Conservation (phyloP, 2,329 filamentous ascomycete species). For the Fusarium piperis region DNA sequence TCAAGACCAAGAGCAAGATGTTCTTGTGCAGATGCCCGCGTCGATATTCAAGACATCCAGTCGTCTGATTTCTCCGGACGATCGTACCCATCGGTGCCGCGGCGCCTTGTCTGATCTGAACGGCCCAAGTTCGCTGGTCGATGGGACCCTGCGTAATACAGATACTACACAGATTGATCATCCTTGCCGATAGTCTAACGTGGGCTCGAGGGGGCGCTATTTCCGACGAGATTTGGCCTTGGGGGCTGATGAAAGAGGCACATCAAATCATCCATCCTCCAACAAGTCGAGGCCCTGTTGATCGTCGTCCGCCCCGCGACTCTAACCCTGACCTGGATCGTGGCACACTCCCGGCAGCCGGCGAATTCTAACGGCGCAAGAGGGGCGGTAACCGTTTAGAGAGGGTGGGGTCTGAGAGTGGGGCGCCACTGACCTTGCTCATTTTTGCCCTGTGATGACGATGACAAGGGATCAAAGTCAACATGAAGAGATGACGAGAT, state of each 20-base stretch:
- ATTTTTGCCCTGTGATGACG: slow-evolving; percentile 23
- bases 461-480: slow-evolving; percentile 6
- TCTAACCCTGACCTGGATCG: slow-evolving; percentile 29
- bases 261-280: background rate
- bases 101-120: background rate
- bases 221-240: background rate
- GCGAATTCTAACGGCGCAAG: slow-evolving; percentile 26
- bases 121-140: background rate
- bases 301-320: slow-evolving; percentile 19
- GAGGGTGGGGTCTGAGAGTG: slow-evolving; percentile 18
- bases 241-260: background rate
- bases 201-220: background rate
- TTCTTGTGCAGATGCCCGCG: background rate
- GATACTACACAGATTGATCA: background rate
- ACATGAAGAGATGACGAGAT: background rate
- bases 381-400: slow-evolving; percentile 33
- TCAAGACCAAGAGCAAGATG: background rate
- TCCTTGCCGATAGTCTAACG: background rate
- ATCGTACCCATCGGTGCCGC: background rate
- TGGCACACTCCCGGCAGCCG: slow-evolving; percentile 29
- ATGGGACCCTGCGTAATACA: background rate
- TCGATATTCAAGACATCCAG: slow-evolving; percentile 1
- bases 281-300: background rate
- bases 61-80: background rate
- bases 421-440: slow-evolving; percentile 19